Evolutionary conservation across 192 early-diverging fungal genomes (phyloP).

Genomic region (Mortierella hygrophila): DNA sequence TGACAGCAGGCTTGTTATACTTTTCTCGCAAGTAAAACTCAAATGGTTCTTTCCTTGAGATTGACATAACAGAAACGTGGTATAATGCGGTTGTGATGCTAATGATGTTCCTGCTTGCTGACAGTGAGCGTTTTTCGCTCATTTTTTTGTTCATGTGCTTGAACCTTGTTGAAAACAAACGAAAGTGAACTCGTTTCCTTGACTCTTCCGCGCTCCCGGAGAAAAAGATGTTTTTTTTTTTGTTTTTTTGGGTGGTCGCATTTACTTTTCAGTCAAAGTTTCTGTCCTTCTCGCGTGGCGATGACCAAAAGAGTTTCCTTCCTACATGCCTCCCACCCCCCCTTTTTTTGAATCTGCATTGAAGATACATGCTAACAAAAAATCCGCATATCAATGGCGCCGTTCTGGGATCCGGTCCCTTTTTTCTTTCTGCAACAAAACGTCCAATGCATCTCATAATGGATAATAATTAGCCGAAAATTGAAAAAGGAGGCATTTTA

Average conservation of each 20-base stretch:
- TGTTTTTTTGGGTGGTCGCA: too few relatives aligned
- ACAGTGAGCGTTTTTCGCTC: background rate
- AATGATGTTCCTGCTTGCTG: background rate
- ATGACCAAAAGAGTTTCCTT: background rate
- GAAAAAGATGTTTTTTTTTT: too few relatives aligned
- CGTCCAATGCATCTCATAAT: background rate
- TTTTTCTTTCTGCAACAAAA: background rate
- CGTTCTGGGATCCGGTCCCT: background rate
- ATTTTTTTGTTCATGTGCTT: background rate
- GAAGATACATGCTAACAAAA: background rate
- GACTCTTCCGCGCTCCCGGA: background rate
- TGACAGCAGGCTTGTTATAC: background rate
- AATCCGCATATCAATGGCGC: background rate
- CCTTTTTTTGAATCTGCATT: too few relatives aligned
- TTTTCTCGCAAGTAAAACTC: background rate
- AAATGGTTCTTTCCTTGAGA: background rate
- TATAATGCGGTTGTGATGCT: background rate
- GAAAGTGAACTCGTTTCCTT: background rate
- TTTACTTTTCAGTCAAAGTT: background rate
- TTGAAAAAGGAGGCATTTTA: background rate
- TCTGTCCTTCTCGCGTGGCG: constrained; percentile 1
- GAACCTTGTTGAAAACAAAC: background rate
- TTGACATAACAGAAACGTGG: background rate
- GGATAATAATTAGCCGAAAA: background rate
- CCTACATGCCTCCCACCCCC: too few relatives aligned